A percentile compares a stretch with the other conserved stretches of the same genome.
Conservation (phyloP, 1,139 yeast species). For the Kazachstania sp. region DNA sequence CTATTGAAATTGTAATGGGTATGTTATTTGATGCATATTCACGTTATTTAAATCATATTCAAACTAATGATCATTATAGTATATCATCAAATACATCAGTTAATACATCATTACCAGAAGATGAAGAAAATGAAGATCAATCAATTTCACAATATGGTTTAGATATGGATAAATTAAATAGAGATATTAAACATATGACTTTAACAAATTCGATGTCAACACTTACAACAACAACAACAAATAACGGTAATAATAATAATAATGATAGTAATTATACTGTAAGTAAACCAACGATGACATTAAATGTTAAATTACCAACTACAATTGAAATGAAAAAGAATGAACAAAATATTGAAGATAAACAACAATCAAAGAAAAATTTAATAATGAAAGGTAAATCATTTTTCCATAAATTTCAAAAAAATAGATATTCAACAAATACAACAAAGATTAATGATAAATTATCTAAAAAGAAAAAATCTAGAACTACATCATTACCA, state of each 20-base stretch:
- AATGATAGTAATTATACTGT: background rate
- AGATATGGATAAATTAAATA: conserved; percentile 1
- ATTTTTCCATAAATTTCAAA: background rate
- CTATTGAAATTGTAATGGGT: conserved; percentile 22
- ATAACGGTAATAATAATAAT: too few species aligned
- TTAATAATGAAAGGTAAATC: background rate
- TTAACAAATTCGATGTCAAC: background rate
- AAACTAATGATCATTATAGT: background rate
- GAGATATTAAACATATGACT: background rate
- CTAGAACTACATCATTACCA: background rate
- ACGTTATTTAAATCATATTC: conserved; percentile 7
- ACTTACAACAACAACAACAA: background rate
- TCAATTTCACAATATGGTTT: background rate
- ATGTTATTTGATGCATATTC: conserved; percentile 26
- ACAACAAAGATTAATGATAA: background rate
- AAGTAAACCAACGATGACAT: background rate
- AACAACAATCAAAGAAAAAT: background rate
- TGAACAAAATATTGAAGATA: background rate
- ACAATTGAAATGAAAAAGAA: background rate
- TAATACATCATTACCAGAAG: background rate
- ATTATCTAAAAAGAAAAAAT: background rate
- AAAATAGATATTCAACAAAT: background rate
- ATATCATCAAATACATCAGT: background rate
- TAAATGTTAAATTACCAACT: background rate
- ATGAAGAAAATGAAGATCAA: background rate